Evolutionary conservation across 495 filamentous ascomycete species (phyloP).

Genomic region (Aspergillus incahuasiensis): DNA sequence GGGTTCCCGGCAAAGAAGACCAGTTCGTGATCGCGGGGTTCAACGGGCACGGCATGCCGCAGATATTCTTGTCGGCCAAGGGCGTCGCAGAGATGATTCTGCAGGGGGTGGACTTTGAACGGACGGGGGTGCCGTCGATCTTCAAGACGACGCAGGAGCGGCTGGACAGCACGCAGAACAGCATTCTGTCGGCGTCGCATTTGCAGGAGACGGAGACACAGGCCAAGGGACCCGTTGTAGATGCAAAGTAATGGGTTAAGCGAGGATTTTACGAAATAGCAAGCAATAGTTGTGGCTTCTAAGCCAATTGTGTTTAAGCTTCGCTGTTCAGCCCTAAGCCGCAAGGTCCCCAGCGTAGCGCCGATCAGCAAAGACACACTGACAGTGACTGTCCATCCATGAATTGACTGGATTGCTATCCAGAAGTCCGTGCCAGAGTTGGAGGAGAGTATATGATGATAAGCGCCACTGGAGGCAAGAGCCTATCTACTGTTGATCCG

Average conservation of each 20-base stretch:
- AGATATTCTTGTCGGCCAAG: slow-evolving; percentile 42
- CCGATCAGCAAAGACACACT: neutral
- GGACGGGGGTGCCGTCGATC: slow-evolving; percentile 3
- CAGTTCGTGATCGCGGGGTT: slow-evolving; percentile 46
- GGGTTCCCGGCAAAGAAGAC: slow-evolving; percentile 36
- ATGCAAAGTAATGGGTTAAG: neutral
- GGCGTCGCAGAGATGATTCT: slow-evolving; percentile 28
- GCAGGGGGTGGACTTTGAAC: neutral
- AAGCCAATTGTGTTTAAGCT: neutral
- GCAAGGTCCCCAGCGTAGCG: neutral
- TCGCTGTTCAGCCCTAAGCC: neutral
- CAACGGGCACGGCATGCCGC: slow-evolving; percentile 48
- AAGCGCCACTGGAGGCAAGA: neutral
- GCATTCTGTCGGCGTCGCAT: neutral
- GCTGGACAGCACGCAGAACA: slow-evolving; percentile 2
- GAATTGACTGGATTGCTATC: no score
- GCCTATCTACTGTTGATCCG: neutral
- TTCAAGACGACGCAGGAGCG: slow-evolving; percentile 9
- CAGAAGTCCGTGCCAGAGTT: neutral
- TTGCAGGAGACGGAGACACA: neutral
- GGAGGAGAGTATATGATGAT: neutral
- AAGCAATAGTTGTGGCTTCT: neutral
- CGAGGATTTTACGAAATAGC: neutral
- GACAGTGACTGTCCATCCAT: no score
- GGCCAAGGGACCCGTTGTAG: neutral